phyloP scores from a whole-genome alignment of 345 rosid genomes.

The Raphanus sativus region DNA sequence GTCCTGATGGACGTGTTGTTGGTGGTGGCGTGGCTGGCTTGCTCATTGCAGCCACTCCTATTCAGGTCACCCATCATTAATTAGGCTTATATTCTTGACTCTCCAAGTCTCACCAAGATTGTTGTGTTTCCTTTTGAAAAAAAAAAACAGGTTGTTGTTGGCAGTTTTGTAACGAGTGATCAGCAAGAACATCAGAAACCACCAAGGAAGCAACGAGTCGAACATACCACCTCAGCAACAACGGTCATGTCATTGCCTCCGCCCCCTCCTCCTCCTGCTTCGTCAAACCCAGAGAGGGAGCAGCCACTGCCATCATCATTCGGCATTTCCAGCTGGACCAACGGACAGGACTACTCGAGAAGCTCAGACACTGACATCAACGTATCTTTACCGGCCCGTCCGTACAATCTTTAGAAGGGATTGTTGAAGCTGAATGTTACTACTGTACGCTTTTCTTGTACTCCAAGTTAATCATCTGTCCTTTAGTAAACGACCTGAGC shows the following conservation, averaged over 20 bases:
- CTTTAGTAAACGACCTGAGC: constrained; percentile 1
- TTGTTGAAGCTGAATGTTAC: constrained; percentile 27
- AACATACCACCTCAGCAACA: constrained; percentile 41
- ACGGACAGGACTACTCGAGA: constrained; percentile 47
- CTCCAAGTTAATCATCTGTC: constrained; percentile 2
- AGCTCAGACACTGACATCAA: constrained; percentile 74
- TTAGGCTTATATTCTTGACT: neutral
- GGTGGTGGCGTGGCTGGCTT: constrained; percentile 98
- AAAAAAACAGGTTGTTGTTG: constrained; percentile 79
- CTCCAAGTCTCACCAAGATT: constrained; percentile 6
- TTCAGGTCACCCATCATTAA: constrained; percentile 55
- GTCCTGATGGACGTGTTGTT: constrained; percentile 92
- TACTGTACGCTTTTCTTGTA: constrained; percentile 11
- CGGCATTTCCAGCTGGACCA: constrained; percentile 49
- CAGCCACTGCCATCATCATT: constrained; percentile 18
- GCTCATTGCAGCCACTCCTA: constrained; percentile 83
- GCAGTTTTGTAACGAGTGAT: constrained; percentile 73
- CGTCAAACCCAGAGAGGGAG: constrained; percentile 56
- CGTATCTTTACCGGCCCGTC: constrained; percentile 54
- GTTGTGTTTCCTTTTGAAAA: neutral
- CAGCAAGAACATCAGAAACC: constrained; percentile 71
- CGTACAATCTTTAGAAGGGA: constrained; percentile 18
- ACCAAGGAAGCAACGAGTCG: constrained; percentile 68
- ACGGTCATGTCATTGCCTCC: constrained; percentile 36
- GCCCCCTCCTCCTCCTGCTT: constrained; percentile 21